Percentiles rank a stretch among this genome's conserved stretches.
These are phyloP conservation scores for Wickerhamomyces kurtzmanii DNA, from an alignment of 805 yeast genomes.

Conservation along the genomic window DNA sequence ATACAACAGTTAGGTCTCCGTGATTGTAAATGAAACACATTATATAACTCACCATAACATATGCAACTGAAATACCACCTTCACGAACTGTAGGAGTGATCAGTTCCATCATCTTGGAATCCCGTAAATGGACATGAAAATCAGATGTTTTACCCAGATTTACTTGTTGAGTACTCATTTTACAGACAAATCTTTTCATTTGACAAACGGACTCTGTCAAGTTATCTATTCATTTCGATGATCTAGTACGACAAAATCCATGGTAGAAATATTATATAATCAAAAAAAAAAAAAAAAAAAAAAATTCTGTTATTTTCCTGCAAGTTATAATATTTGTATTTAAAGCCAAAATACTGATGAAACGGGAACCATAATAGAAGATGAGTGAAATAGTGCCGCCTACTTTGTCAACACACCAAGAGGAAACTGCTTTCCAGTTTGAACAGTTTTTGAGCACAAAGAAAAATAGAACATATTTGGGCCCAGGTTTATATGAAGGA, in stretches of 20 bases:
- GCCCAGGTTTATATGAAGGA: slow-evolving; percentile 12
- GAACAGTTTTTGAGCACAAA: slow-evolving; percentile 25
- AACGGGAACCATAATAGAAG: too few species aligned
- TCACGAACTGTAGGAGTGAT: slow-evolving; percentile 83
- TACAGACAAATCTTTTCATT: too few species aligned
- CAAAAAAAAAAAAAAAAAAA: too few species aligned
- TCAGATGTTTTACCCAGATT: slow-evolving; percentile 74
- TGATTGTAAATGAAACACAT: slow-evolving; percentile 4
- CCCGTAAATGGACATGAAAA: slow-evolving; percentile 93
- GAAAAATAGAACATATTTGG: slow-evolving; percentile 20
- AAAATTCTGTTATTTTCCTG: too few species aligned
- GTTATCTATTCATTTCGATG: too few species aligned
- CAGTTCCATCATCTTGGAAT: slow-evolving; percentile 85
- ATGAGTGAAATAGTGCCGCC: slow-evolving; percentile 39
- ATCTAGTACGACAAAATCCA: too few species aligned
- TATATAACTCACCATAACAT: too few species aligned
- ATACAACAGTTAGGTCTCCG: slow-evolving; percentile 2
- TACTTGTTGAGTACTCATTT: too few species aligned
- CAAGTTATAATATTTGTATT: too few species aligned
- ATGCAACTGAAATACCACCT: slow-evolving; percentile 89
- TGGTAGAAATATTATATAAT: too few species aligned
- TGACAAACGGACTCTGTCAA: too few species aligned
- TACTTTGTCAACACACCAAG: slow-evolving; percentile 65
- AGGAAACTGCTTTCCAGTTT: slow-evolving; percentile 43
- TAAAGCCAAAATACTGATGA: too few species aligned